phyloP scores from a whole-genome alignment of 257 asterid species.

The Nicotiana paniculata region DNA sequence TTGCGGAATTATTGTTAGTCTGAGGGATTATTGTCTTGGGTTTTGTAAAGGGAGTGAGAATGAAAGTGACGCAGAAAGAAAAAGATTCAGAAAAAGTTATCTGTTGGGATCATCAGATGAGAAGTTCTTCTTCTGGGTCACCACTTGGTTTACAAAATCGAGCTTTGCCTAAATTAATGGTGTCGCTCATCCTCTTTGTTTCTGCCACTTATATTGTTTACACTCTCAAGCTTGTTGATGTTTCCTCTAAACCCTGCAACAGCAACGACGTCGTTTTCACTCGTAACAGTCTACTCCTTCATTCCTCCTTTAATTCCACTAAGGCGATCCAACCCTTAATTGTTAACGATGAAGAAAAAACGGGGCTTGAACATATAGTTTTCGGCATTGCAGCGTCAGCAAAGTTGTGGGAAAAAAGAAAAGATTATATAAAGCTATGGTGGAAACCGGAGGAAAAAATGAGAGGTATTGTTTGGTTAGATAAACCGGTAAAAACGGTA shows the following conservation, averaged over 20 bases:
- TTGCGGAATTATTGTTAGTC: background rate
- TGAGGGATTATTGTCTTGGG: background rate
- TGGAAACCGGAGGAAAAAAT: slow-evolving; percentile 49
- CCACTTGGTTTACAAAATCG: slow-evolving; percentile 17
- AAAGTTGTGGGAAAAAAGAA: slow-evolving; percentile 59
- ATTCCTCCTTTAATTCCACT: background rate
- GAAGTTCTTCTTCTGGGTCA: slow-evolving; percentile 16
- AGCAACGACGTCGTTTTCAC: slow-evolving; percentile 16
- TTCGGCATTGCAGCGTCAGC: slow-evolving; percentile 91
- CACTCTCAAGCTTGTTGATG: slow-evolving; percentile 32
- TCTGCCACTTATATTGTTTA: slow-evolving; percentile 51
- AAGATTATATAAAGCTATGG: slow-evolving; percentile 74
- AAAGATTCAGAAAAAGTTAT: slow-evolving; percentile 29
- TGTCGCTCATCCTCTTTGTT: slow-evolving; percentile 38
- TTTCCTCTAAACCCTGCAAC: slow-evolving; percentile 40
- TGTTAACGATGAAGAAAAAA: slow-evolving; percentile 11
- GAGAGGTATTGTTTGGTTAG: slow-evolving; percentile 80
- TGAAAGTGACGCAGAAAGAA: slow-evolving; percentile 26
- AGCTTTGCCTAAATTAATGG: slow-evolving; percentile 30
- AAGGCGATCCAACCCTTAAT: background rate
- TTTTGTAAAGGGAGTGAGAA: background rate
- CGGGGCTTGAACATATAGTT: slow-evolving; percentile 53
- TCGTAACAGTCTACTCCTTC: background rate
- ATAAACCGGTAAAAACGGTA: slow-evolving; percentile 29
- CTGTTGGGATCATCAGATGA: slow-evolving; percentile 27